Evolutionary conservation across 2,329 filamentous ascomycete genomes (phyloP).

Genomic region (Cadophora luteo-olivacea): DNA sequence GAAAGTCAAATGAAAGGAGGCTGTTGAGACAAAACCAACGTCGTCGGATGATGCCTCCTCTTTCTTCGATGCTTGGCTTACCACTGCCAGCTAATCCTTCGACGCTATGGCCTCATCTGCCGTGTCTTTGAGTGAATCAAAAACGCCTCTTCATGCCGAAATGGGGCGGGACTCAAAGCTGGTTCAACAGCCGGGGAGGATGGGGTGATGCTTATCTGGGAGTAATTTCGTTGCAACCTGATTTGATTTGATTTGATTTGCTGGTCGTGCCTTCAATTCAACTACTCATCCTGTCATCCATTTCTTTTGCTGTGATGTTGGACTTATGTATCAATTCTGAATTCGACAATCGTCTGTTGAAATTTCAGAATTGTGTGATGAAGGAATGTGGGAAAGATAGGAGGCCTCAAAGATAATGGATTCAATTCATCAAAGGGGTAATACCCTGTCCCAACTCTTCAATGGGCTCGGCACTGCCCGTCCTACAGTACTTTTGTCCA

Average conservation of each 20-base stretch:
- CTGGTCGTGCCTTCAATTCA: background rate
- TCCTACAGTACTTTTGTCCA: too few species aligned
- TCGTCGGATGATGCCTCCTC: background rate
- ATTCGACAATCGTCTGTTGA: too few species aligned
- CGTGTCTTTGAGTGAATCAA: background rate
- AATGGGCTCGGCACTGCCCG: too few species aligned
- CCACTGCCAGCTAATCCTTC: constrained; percentile 10
- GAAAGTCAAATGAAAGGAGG: background rate
- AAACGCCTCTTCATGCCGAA: constrained; percentile 1
- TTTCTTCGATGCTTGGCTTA: background rate
- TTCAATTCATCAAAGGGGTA: too few species aligned
- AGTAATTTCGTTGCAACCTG: background rate
- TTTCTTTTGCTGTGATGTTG: too few species aligned
- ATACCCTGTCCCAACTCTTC: too few species aligned
- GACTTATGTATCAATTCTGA: too few species aligned
- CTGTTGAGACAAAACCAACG: background rate
- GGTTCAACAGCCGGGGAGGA: background rate
- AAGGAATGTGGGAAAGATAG: too few species aligned
- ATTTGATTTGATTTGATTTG: background rate
- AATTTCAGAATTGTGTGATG: too few species aligned
- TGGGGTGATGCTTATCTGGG: background rate
- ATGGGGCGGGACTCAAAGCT: background rate
- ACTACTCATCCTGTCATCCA: background rate
- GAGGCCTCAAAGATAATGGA: too few species aligned
- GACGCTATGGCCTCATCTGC: background rate